Conservation (phyloP, 257 asterid species). For the Solanum microdontum region DNA sequence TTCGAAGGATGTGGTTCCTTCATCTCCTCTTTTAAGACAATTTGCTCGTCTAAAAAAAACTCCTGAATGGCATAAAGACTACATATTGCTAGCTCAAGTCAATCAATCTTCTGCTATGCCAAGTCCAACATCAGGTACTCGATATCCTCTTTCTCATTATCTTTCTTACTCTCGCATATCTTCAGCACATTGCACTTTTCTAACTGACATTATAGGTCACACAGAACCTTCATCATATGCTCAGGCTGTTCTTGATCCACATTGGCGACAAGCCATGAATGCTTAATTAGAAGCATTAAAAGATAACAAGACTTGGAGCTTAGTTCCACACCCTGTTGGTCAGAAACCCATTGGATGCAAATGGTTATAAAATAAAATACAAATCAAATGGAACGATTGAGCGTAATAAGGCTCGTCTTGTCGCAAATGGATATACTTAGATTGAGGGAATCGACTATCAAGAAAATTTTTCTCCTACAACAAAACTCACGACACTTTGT, state of each 20-base stretch:
- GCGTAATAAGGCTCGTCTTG: not conserved
- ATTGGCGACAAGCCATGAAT: not conserved
- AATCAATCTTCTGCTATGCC: not conserved
- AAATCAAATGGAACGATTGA: not conserved
- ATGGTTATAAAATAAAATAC: not conserved
- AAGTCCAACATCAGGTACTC: not conserved
- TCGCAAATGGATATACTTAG: not conserved
- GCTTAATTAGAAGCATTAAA: too few relatives aligned
- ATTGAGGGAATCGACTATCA: not conserved
- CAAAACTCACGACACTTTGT: not conserved
- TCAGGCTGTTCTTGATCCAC: not conserved
- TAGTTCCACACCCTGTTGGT: not conserved
- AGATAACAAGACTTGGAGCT: not conserved
- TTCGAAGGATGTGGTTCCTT: not conserved
- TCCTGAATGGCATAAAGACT: not conserved
- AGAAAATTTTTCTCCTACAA: not conserved
- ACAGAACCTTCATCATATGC: not conserved
- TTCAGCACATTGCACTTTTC: not conserved
- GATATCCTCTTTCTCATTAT: not conserved
- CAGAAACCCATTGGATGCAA: not conserved
- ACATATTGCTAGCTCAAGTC: not conserved
- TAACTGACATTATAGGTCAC: not conserved
- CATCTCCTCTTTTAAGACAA: not conserved
- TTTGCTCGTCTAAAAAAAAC: not conserved
- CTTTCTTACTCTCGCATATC: not conserved